phyloP scores from a whole-genome alignment of 768 basidiomycete genomes.

The Tephrocybe rancida region DNA sequence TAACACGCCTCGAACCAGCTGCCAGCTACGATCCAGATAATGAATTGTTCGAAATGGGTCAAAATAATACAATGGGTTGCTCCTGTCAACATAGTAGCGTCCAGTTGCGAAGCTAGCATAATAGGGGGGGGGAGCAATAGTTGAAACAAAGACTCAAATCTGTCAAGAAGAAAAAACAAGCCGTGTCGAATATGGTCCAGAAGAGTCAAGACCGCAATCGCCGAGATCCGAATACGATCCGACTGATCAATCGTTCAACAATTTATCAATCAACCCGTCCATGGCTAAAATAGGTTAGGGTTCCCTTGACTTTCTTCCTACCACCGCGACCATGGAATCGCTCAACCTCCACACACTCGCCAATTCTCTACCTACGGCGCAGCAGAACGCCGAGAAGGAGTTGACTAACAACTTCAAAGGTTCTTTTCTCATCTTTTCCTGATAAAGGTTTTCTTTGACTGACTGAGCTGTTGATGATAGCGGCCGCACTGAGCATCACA shows the following conservation, averaged over 20 bases:
- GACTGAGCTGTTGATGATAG: slow-evolving; percentile 35
- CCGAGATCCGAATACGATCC: neutral
- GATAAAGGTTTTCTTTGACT: slow-evolving; percentile 25
- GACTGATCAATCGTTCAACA: neutral
- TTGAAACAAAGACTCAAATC: too few relatives aligned
- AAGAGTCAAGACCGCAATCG: neutral
- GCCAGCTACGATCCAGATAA: too few relatives aligned
- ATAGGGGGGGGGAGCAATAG: too few relatives aligned
- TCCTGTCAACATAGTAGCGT: too few relatives aligned
- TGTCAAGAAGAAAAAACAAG: too few relatives aligned
- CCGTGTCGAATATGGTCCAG: too few relatives aligned
- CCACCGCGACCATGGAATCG: slow-evolving; percentile 67
- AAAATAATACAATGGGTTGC: too few relatives aligned
- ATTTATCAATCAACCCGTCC: neutral
- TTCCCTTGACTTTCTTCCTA: slow-evolving; percentile 6
- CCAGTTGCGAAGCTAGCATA: too few relatives aligned
- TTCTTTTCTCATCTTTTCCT: slow-evolving; percentile 23
- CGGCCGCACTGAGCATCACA: slow-evolving; percentile 82
- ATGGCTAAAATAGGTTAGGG: slow-evolving; percentile 14
- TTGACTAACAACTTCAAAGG: slow-evolving; percentile 83
- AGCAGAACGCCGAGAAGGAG: slow-evolving; percentile 82
- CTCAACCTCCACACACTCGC: slow-evolving; percentile 81
- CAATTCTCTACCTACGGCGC: slow-evolving; percentile 69
- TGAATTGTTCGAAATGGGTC: too few relatives aligned
- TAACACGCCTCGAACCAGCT: too few relatives aligned